Base-by-base conservation (phyloP, 371 early-diverging fungal species). In the Gilbertella persicaria region DNA sequence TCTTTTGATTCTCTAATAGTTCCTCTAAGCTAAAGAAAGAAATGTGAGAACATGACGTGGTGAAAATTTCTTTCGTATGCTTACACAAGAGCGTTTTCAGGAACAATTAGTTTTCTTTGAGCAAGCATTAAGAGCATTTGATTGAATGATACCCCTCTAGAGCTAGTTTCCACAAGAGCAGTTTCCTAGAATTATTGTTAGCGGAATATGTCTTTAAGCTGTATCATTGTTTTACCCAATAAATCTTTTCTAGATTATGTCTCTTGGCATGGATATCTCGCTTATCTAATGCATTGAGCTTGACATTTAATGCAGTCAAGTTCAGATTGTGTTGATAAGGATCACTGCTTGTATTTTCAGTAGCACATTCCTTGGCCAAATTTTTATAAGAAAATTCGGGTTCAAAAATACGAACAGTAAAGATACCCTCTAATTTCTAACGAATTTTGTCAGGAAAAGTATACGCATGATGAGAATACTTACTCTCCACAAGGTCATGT, bases 121-220 rank as follows among this genome's bases (percentile, higher is more conserved):
- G 82, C 82, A 50, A 84, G 55, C 67, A 78, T 79, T 23, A 70
- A 61, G 24, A 84, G 60, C 82, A 82, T 82, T 50, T 79, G 76
- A 47, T 79, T 80, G 50, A 84, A 84, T 38, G 84, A 79, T 12
- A 84, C 69, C 4, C 84, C 84, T 53, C 65, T 66, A 5, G 55
- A n/a, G 1, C 66, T 38, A 6, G 63, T 50, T 45, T 78, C 73
- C 3, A 57, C 47, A 33, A 71, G 45, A 2, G 67, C 75, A 4
- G 66, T 67, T 65, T 66, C 72, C 72, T 73, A 55, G 17, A 17
- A 16, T 42, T 42, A 42, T 23, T 42, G 17, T 8, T 16, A 36
- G 13, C 17, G 17, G 23, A 45, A 28, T 20, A 12, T 33, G 30
- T 49, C 23, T 33, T 10, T 24, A 21, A 30, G 12, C 13, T 41